Evolutionary conservation across 257 asterid species (phyloP).

Genomic region (Cordia subcordata): DNA sequence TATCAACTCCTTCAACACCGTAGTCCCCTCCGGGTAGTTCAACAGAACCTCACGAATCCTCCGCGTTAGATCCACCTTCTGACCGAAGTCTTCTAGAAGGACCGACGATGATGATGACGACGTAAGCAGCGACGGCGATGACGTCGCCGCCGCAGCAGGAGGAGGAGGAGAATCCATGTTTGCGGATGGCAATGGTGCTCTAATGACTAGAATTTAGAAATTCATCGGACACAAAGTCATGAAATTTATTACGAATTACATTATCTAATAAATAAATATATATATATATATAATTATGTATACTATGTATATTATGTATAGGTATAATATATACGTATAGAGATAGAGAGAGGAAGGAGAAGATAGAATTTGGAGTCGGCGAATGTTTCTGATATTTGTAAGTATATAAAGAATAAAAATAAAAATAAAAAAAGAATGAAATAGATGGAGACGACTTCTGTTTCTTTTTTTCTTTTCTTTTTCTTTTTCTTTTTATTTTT

Average conservation of each 20-base stretch:
- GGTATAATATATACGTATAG: no score
- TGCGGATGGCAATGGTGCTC: neutral
- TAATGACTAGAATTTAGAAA: neutral
- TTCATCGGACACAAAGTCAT: no score
- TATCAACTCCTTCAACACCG: slow-evolving; percentile 89
- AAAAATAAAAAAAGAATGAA: no score
- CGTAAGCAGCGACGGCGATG: no score
- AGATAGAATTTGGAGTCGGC: slow-evolving; percentile 8
- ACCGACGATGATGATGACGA: slow-evolving; percentile 20
- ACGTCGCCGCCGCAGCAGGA: neutral
- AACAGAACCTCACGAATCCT: slow-evolving; percentile 87
- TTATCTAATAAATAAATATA: neutral
- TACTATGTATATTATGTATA: no score
- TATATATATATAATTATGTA: no score
- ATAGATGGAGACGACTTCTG: no score
- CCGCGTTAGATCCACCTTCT: slow-evolving; percentile 93
- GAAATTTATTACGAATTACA: neutral
- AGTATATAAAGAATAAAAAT: no score
- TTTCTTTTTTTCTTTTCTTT: no score
- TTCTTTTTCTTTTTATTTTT: no score
- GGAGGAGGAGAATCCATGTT: neutral
- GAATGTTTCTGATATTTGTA: neutral
- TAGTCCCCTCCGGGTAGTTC: slow-evolving; percentile 95
- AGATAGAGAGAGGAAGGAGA: neutral
- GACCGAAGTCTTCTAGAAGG: slow-evolving; percentile 91